A percentile compares a stretch with the other conserved stretches of the same genome.
Evolutionary conservation across 2,329 filamentous ascomycete species (phyloP).

Genomic region (Cladosporium sp.): DNA sequence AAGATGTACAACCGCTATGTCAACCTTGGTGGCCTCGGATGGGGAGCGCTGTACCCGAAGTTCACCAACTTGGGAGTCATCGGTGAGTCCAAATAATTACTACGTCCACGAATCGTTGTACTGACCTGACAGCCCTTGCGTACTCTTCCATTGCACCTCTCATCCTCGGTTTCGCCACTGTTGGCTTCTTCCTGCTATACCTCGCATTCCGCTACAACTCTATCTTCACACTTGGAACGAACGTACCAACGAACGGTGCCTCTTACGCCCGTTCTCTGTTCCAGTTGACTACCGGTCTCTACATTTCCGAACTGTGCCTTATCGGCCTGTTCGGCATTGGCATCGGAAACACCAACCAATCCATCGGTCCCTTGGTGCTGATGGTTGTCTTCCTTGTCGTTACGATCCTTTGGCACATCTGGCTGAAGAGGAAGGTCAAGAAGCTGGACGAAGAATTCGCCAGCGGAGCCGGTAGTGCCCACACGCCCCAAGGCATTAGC

Average conservation of each 20-base stretch:
- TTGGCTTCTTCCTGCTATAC: constrained; percentile 43
- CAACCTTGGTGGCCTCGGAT: constrained; percentile 36
- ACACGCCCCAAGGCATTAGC: background rate
- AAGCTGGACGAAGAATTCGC: constrained; percentile 20
- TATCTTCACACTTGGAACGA: constrained; percentile 43
- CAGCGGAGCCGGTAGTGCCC: constrained; percentile 14
- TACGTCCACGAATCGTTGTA: background rate
- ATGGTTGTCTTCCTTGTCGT: constrained; percentile 37
- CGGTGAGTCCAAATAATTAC: constrained; percentile 15
- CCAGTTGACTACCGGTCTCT: constrained; percentile 43
- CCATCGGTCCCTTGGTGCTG: constrained; percentile 38
- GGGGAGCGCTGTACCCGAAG: constrained; percentile 43
- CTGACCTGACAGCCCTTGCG: constrained; percentile 31
- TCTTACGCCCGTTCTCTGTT: constrained; percentile 41
- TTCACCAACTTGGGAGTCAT: constrained; percentile 38
- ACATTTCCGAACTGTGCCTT: constrained; percentile 42
- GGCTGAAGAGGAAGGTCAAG: constrained; percentile 30
- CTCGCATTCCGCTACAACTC: constrained; percentile 46
- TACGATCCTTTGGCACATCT: constrained; percentile 40
- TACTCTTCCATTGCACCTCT: constrained; percentile 46
- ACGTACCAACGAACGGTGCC: constrained; percentile 41
- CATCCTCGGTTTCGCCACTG: constrained; percentile 40
- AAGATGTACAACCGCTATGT: constrained; percentile 43
- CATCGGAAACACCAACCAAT: constrained; percentile 25
- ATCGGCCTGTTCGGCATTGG: constrained; percentile 44